Percentiles rank a stretch among this genome's conserved stretches.
Conservation (phyloP, 345 rosid genomes). For the Gossypium thurberi region DNA sequence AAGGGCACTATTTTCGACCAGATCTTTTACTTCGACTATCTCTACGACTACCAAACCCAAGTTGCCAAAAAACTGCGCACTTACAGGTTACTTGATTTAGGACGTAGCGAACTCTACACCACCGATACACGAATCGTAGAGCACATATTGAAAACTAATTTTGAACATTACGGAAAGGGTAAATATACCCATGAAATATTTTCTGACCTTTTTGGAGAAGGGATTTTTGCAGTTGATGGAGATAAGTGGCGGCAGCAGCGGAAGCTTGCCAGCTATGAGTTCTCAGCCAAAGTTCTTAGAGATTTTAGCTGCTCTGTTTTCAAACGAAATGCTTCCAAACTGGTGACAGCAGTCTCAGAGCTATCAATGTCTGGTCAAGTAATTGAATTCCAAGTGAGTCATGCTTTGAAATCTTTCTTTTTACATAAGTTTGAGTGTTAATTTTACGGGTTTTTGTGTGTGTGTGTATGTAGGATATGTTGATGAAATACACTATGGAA, state of each 20-base stretch:
- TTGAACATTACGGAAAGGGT: conserved; percentile 53
- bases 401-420: too few relatives aligned
- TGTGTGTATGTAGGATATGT: neutral
- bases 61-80: conserved; percentile 39
- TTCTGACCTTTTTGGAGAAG: conserved; percentile 56
- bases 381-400: conserved; percentile 64
- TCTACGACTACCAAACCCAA: conserved; percentile 54
- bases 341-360: conserved; percentile 29
- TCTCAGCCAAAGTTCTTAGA: conserved; percentile 54
- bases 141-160: conserved; percentile 49
- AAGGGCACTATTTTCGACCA: conserved; percentile 42
- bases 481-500: neutral
- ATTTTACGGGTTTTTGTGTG: neutral
- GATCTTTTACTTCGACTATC: conserved; percentile 32
- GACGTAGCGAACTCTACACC: conserved; percentile 40
- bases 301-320: conserved; percentile 68
- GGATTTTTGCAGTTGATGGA: conserved; percentile 73
- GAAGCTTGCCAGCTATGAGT: conserved; percentile 72
- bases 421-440: too few relatives aligned
- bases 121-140: conserved; percentile 60
- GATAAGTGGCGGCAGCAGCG: conserved; percentile 83
- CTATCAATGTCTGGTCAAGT: conserved; percentile 24
- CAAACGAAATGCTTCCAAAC: conserved; percentile 41
- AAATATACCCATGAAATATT: conserved; percentile 13
- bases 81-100: conserved; percentile 40